Conservation (phyloP, 2,329 filamentous ascomycete genomes). For the Diaporthe aspalathi region DNA sequence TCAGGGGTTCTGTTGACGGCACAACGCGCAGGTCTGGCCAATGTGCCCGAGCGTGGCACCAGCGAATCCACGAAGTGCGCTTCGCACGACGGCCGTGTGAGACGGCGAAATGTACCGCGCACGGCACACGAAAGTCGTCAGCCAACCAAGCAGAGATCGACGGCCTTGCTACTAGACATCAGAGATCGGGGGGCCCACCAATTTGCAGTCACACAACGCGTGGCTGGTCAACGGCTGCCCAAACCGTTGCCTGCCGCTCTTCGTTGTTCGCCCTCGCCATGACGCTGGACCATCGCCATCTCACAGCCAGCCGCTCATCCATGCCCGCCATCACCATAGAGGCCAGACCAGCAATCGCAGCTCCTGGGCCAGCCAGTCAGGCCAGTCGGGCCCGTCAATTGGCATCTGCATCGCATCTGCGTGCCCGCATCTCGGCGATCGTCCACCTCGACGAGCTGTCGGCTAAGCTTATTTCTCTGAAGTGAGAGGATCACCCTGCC, state of each 20-base stretch:
- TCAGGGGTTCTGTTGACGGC: conserved; percentile 23
- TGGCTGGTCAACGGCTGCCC: conserved; percentile 22
- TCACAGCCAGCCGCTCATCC: conserved; percentile 2
- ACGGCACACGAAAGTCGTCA: neutral
- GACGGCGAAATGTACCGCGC: too few relatives aligned
- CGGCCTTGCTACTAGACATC: neutral
- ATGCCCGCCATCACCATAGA: neutral
- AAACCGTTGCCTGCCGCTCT: neutral
- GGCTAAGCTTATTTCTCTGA: conserved; percentile 36
- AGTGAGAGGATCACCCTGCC: conserved; percentile 32
- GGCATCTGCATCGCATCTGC: conserved; percentile 17
- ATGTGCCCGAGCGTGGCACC: neutral
- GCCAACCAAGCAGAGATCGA: conserved; percentile 12
- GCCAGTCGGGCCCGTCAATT: neutral
- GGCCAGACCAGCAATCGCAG: neutral
- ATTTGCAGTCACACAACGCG: conserved; percentile 4
- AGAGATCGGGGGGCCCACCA: neutral
- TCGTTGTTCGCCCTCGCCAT: neutral
- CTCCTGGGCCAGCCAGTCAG: neutral
- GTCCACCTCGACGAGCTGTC: conserved; percentile 1
- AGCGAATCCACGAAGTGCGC: conserved; percentile 1
- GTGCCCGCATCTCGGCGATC: conserved; percentile 22
- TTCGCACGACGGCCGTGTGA: neutral
- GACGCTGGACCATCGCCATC: neutral
- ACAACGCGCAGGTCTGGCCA: neutral